Base-by-base conservation (phyloP, 768 basidiomycete species). In the Lactifluus echinatus region DNA sequence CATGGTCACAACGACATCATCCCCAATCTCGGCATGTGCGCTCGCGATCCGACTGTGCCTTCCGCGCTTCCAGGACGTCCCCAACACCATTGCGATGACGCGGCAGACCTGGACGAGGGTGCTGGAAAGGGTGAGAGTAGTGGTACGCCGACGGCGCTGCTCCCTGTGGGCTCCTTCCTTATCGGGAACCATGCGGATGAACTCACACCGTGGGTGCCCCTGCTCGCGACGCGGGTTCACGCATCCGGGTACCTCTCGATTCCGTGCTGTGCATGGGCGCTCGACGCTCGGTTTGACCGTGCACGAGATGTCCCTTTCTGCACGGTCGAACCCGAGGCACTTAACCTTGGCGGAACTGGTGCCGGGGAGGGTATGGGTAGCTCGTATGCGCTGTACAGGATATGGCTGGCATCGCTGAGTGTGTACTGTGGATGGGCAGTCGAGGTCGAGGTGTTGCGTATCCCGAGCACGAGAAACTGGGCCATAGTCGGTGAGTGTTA, bases 151-250 rank as follows among this genome's bases (percentile, higher is more conserved):
- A 28, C 26, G 39, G 66, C 73, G 26, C 68, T 69, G 48, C 67
- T 81, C 50, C 66, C 65, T 8, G 72, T 74, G 0, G 81, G 76
- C 1, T 71, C 75, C 2, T 98, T 96, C 71, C 71, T 98, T 56
- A 87, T 98, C 49, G 93, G 89, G 8, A 97, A 97, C 72, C 95
- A 98, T 69, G 88, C 94, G 0, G 95, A 98, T 72, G 95, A 98
- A 64, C 75, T 98, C 17, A 94, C 94, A 23, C 95, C 95, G 0
- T 98, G 94, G 94, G 69, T 93, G 0, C 91, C 95, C 0, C 78
- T 96, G 1, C 72, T 96, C 5, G 80, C 93, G 0, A 83, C 85
- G 0, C 62, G 85, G 14, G 71, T 77, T 33, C 64, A 67, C 3
- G 80, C 83, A 0, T 79, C 82, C 0, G 89, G 87, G 4, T 89